Evolutionary conservation across 2,329 filamentous ascomycete genomes (phyloP).

Genomic region (Pyricularia pennisetigena): DNA sequence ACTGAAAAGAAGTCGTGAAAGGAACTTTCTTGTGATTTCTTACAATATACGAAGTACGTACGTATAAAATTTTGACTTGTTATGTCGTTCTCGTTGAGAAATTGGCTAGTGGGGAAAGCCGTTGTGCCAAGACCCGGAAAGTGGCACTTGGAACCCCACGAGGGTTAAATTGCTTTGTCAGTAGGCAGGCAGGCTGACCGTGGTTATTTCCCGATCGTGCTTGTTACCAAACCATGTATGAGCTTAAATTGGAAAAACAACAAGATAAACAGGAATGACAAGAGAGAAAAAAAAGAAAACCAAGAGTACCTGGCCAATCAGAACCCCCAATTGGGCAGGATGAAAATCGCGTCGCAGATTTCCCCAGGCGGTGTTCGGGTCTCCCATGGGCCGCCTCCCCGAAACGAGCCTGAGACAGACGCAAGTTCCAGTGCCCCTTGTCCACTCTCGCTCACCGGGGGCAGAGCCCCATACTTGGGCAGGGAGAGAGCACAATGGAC

Average conservation of each 20-base stretch:
- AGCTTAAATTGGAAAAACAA: neutral
- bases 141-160: neutral
- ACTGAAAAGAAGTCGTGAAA: no score
- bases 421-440: conserved; percentile 10
- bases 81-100: neutral
- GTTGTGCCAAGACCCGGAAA: neutral
- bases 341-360: conserved; percentile 1
- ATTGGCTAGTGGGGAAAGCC: neutral
- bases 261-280: neutral
- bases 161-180: neutral
- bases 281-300: neutral
- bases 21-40: no score
- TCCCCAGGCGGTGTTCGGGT: conserved; percentile 5
- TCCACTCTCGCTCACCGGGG: neutral
- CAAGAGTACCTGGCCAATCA: neutral
- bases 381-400: conserved; percentile 10
- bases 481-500: neutral
- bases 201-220: neutral
- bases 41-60: no score
- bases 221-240: neutral
- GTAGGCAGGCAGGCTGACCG: neutral
- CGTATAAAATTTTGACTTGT: neutral
- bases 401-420: conserved; percentile 16
- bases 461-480: neutral
- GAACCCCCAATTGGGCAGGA: neutral